phyloP scores from a whole-genome alignment of 176 grass and related monocot species.

The Stipa capillata region DNA sequence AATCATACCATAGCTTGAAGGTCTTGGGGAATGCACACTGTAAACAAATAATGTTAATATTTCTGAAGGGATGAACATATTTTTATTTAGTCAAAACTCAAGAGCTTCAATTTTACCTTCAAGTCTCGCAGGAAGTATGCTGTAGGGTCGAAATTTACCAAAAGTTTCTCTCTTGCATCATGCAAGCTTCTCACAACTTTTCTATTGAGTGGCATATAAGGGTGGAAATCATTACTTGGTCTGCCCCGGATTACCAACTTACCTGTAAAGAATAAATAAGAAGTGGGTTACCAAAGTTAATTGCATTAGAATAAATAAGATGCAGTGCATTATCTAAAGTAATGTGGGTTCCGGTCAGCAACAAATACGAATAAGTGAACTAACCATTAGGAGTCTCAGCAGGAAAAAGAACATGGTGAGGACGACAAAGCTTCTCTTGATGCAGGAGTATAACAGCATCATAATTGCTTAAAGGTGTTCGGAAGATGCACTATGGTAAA shows the following conservation, averaged over 20 bases:
- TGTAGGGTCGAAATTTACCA: slow-evolving; percentile 82
- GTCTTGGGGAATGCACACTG: slow-evolving; percentile 60
- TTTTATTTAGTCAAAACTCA: neutral
- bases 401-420: slow-evolving; percentile 70
- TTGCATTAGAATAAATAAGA: slow-evolving; percentile 10
- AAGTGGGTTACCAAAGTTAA: neutral
- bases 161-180: slow-evolving; percentile 63
- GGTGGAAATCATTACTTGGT: slow-evolving; percentile 77
- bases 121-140: slow-evolving; percentile 62
- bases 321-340: neutral
- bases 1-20: slow-evolving; percentile 86
- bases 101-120: slow-evolving; percentile 43
- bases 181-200: slow-evolving; percentile 41
- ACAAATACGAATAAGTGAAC: slow-evolving; percentile 2
- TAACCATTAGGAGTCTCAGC: slow-evolving; percentile 55
- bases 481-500: slow-evolving; percentile 54
- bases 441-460: slow-evolving; percentile 87
- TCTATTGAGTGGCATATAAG: slow-evolving; percentile 41
- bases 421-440: slow-evolving; percentile 58
- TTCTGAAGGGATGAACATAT: neutral
- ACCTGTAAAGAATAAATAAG: slow-evolving; percentile 39
- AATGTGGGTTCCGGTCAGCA: neutral
- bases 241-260: slow-evolving; percentile 62
- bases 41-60: slow-evolving; percentile 12
- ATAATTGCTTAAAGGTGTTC: slow-evolving; percentile 90